A percentile compares a stretch with the other conserved stretches of the same genome.
phyloP scores from a whole-genome alignment of 75 land plant species.

The Chamaecyparis obtusa region DNA sequence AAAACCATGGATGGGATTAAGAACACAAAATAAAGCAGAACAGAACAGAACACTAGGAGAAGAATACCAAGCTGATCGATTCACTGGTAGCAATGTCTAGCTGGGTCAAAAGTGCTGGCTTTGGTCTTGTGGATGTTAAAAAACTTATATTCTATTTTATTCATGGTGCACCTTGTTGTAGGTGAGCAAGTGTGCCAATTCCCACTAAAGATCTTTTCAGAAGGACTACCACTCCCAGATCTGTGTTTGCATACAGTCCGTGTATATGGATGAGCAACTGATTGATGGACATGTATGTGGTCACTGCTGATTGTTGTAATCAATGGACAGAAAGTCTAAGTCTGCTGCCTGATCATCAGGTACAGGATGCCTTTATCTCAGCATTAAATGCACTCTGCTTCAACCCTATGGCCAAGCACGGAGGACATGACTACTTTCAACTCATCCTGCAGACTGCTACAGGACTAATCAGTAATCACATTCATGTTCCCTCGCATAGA shows the following conservation, averaged over 20 bases:
- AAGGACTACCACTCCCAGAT: neutral
- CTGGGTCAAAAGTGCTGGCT: neutral
- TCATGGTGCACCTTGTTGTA: neutral
- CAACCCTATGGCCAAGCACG: neutral
- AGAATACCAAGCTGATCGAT: neutral
- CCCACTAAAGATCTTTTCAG: neutral
- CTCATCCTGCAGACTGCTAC: neutral
- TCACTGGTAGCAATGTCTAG: neutral
- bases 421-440: neutral
- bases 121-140: too few species aligned
- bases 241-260: neutral
- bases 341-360: neutral
- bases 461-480: neutral
- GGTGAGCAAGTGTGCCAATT: neutral
- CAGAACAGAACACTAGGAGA: neutral
- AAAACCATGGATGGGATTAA: neutral
- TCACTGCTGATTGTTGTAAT: neutral
- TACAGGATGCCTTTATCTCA: neutral
- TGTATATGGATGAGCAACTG: neutral
- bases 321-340: neutral
- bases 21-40: neutral
- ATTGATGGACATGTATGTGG: neutral
- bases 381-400: neutral
- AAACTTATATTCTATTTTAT: too few species aligned
- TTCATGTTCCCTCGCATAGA: neutral